phyloP scores from a whole-genome alignment of 169 alveolate species.

The Plasmodium coatneyi region DNA sequence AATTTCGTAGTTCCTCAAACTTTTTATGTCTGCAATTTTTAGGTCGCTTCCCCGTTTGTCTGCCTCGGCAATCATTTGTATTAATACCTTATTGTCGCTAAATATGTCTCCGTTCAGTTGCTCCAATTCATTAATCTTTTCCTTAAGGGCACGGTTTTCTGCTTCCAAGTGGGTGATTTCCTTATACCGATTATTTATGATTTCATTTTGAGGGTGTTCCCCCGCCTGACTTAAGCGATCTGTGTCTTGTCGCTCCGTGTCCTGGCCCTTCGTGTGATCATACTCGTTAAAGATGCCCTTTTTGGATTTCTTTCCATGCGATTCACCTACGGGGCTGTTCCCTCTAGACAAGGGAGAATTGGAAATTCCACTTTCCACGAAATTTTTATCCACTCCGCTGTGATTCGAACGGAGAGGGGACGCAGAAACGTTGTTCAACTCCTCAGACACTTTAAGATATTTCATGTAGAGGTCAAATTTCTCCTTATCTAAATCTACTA shows the following conservation, averaged over 20 bases:
- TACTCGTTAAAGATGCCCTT: not conserved
- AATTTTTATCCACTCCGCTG: not conserved
- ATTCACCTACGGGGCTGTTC: not conserved
- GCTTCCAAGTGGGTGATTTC: conserved; percentile 32
- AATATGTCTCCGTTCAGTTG: conserved; percentile 16
- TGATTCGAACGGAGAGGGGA: conserved; percentile 6
- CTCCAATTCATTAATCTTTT: conserved; percentile 44
- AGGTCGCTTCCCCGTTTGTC: not conserved
- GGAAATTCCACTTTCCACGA: not conserved
- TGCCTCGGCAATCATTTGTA: conserved; percentile 13
- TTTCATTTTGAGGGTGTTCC: not conserved
- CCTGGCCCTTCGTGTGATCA: not conserved
- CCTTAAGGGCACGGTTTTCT: conserved; percentile 31
- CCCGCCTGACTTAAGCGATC: not conserved
- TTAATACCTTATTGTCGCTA: conserved; percentile 57
- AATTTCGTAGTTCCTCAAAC: conserved; percentile 2
- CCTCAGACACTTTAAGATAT: conserved; percentile 32
- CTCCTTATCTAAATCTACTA: conserved; percentile 54
- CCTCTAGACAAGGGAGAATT: not conserved
- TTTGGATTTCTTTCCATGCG: not conserved
- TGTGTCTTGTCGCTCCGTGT: not conserved
- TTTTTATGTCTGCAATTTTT: not conserved
- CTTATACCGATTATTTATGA: not conserved
- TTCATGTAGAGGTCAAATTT: conserved; percentile 62
- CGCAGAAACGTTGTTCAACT: conserved; percentile 15